Percentiles rank a stretch among this genome's conserved stretches.
phyloP scores from a whole-genome alignment of 2,329 filamentous ascomycete genomes.

The Aspergillus viridinutans region DNA sequence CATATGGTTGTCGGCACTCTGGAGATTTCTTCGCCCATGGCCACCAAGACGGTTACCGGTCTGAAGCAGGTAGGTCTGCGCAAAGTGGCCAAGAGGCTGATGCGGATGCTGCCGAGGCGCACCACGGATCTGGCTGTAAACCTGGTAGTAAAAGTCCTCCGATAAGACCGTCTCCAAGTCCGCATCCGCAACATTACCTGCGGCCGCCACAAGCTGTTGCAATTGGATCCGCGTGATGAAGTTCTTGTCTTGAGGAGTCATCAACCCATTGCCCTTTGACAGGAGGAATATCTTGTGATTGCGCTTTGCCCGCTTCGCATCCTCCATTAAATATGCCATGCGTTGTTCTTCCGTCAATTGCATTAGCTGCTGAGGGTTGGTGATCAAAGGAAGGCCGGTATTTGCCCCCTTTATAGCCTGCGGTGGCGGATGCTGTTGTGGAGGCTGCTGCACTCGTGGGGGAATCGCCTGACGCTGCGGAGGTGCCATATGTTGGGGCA shows the following conservation, averaged over 20 bases:
- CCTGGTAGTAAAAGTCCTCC: conserved; percentile 98
- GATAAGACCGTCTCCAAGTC: conserved; percentile 74
- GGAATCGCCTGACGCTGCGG: conserved; percentile 33
- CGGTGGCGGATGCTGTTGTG: conserved; percentile 28
- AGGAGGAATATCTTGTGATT: conserved; percentile 97
- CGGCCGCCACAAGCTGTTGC: conserved; percentile 90
- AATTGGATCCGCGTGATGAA: conserved; percentile 98
- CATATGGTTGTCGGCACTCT: conserved; percentile 92
- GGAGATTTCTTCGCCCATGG: conserved; percentile 64
- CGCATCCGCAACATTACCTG: conserved; percentile 76
- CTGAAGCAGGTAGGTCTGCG: conserved; percentile 95
- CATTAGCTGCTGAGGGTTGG: conserved; percentile 69
- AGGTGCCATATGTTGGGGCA: conserved; percentile 44
- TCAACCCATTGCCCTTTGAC: conserved; percentile 90
- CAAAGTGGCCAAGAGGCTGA: conserved; percentile 91
- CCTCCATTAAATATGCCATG: conserved; percentile 77
- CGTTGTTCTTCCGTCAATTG: conserved; percentile 81
- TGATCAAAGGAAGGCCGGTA: conserved; percentile 51
- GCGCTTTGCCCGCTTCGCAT: conserved; percentile 90
- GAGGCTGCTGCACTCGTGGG: conserved; percentile 33
- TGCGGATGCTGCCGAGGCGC: conserved; percentile 85
- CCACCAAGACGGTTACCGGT: conserved; percentile 78
- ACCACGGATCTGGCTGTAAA: conserved; percentile 89
- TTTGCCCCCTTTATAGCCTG: conserved; percentile 32
- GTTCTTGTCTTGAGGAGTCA: conserved; percentile 99